Evolutionary conservation across 768 basidiomycete species (phyloP), one percentile per base, ranked within the genome.

Genomic region (Candolleomyces efflorescens): DNA sequence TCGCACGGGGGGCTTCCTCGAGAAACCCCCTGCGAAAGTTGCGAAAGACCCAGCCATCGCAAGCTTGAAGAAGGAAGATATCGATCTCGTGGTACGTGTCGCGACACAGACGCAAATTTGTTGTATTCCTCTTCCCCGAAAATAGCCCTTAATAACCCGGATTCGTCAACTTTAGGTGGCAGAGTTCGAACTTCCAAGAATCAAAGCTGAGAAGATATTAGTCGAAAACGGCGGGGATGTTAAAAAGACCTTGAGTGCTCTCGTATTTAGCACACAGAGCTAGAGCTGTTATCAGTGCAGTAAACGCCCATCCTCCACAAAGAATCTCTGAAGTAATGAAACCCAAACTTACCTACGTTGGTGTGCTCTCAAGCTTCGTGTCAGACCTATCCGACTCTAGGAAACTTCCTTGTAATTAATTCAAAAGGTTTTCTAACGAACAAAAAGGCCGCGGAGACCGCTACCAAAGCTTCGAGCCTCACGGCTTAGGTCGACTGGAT

Each of bases 171-270:
- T 23, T 3, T 52, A 87, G 86, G 75, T 86, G 11, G 74, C 78
- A 60, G 86, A 89, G 70, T 80, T 89, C 56, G 87, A 88, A 62
- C 80, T 86, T 53, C 65, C 84, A 1, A 76, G 81, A 50, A 62
- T 71, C 3, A 80, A 82, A 59, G 86, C 85, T 0, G 87, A 89
- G 65, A 84, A 80, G 60, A 74, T 77, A 1, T 71, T 89, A 3
- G 62, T 67, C 18, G 81, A 83, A 46, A 75, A 84, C 61, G 73
- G 75, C 7, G 84, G 80, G 20, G 80, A 86, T 60, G 50, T 88
- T 1, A 62, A 60, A 6, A 82, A 82, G 64, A 76, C 85, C 12
- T 70, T 89, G 43, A 65, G 66, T 13, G 68, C 77, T 3, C 71
- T 82, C 26, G 64, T 79, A 11, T 58, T 53, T 36, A 26, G 49